Evolutionary conservation across 148 eudicot species (phyloP).

Genomic region (Dianthus caryophyllus): DNA sequence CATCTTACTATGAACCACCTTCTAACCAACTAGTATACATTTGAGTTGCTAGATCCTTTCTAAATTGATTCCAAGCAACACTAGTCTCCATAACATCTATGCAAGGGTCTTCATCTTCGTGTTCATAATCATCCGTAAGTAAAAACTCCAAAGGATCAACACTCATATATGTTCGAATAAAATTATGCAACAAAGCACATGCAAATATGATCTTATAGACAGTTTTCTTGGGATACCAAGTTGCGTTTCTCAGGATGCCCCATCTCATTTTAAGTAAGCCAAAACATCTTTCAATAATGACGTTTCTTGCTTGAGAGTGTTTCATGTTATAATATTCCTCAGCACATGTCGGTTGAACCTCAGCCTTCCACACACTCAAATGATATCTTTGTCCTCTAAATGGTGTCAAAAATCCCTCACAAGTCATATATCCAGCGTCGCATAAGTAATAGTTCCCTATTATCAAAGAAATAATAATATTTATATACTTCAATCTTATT

Average conservation of each 20-base stretch:
- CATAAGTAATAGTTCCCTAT: slow-evolving; percentile 1
- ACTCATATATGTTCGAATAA: slow-evolving; percentile 5
- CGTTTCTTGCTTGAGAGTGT: slow-evolving; percentile 15
- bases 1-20: background rate
- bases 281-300: slow-evolving; percentile 12
- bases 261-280: slow-evolving; percentile 15
- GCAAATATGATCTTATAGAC: background rate
- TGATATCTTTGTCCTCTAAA: slow-evolving; percentile 13
- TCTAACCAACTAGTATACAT: slow-evolving; percentile 14
- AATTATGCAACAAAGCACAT: slow-evolving; percentile 2
- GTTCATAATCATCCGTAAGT: background rate
- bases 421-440: slow-evolving; percentile 16
- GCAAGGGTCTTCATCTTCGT: background rate
- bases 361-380: slow-evolving; percentile 16
- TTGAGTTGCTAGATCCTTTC: slow-evolving; percentile 8
- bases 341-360: background rate
- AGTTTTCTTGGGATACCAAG: background rate
- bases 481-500: background rate
- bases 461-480: background rate
- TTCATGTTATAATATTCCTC: slow-evolving; percentile 11
- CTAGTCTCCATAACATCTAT: slow-evolving; percentile 11
- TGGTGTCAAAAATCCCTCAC: slow-evolving; percentile 19
- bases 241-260: slow-evolving; percentile 4
- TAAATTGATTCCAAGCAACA: slow-evolving; percentile 8
- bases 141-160: slow-evolving; percentile 7